phyloP scores from a whole-genome alignment of 768 basidiomycete species.

The Auriscalpium microsporum region DNA sequence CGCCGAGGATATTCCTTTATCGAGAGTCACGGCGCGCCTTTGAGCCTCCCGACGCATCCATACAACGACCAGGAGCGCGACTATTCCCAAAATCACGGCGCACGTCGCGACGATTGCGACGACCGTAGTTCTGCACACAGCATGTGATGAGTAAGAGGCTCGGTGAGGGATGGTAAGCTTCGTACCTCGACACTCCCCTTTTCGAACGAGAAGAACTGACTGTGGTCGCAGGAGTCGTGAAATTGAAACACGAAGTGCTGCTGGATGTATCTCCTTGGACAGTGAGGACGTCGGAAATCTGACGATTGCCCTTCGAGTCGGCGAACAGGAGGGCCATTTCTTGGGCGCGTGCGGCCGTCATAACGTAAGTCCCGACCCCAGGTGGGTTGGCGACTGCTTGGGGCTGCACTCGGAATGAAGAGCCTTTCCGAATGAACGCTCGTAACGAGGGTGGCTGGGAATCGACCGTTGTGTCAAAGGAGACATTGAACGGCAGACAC shows the following conservation, averaged over 20 bases:
- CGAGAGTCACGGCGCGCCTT: not conserved
- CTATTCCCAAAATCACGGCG: not conserved
- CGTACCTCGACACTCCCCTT: not conserved
- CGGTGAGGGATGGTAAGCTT: not conserved
- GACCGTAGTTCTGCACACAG: not conserved
- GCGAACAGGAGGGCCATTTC: constrained; percentile 38
- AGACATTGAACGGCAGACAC: constrained; percentile 41
- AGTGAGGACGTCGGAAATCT: constrained; percentile 36
- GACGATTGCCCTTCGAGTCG: constrained; percentile 29
- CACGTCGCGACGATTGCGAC: constrained; percentile 4
- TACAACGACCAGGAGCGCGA: constrained; percentile 2
- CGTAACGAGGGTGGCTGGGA: constrained; percentile 32
- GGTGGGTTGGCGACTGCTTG: constrained; percentile 15
- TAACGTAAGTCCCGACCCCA: constrained; percentile 35
- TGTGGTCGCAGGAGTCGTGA: not conserved
- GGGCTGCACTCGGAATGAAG: constrained; percentile 19
- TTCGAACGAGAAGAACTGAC: not conserved
- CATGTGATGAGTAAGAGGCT: too few relatives aligned
- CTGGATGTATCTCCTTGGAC: constrained; percentile 24
- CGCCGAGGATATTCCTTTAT: not conserved
- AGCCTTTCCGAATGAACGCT: constrained; percentile 23
- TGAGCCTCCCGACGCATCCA: constrained; percentile 3
- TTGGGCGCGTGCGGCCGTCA: constrained; percentile 30
- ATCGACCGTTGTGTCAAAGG: constrained; percentile 29
- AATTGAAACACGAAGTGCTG: constrained; percentile 19